phyloP scores from a whole-genome alignment of 805 yeast genomes.

The Saccharomycopsis selenospora region DNA sequence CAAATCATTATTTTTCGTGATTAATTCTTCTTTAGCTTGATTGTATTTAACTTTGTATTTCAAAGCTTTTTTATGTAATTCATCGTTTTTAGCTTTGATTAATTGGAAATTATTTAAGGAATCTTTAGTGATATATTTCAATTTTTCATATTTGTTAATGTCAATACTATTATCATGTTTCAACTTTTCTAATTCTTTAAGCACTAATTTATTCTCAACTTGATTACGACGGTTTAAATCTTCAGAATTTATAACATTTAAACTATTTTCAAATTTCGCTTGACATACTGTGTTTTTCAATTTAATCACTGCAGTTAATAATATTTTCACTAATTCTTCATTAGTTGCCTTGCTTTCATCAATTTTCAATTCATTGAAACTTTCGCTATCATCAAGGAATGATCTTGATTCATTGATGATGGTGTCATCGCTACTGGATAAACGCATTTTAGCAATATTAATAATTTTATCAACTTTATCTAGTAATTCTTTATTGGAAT shows the following conservation, averaged over 20 bases:
- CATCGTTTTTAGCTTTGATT: conserved; percentile 8
- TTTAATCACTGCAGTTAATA: conserved; percentile 9
- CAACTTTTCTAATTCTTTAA: conserved; percentile 41
- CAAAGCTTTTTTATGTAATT: conserved; percentile 16
- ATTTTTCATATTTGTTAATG: conserved; percentile 9
- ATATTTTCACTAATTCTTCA: conserved; percentile 5
- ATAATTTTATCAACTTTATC: conserved; percentile 9
- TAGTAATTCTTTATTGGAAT: background rate
- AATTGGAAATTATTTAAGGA: conserved; percentile 11
- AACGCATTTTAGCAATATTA: conserved; percentile 2
- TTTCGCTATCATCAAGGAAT: background rate
- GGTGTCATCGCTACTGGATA: background rate
- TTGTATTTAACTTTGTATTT: conserved; percentile 20
- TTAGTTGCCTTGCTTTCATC: background rate
- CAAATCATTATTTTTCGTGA: conserved; percentile 12
- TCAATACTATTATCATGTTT: conserved; percentile 20
- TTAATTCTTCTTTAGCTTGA: conserved; percentile 12
- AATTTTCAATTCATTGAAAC: background rate
- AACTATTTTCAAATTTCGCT: conserved; percentile 15
- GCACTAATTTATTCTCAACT: conserved; percentile 39
- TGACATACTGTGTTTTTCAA: conserved; percentile 8
- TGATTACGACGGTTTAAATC: conserved; percentile 30
- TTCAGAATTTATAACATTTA: conserved; percentile 12
- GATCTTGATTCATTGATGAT: background rate
- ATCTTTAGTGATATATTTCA: conserved; percentile 11